Evolutionary conservation across 1,284 basidiomycete species (phyloP), one percentile per base, ranked within the genome.

Genomic region (Macrocystidia cucumis): DNA sequence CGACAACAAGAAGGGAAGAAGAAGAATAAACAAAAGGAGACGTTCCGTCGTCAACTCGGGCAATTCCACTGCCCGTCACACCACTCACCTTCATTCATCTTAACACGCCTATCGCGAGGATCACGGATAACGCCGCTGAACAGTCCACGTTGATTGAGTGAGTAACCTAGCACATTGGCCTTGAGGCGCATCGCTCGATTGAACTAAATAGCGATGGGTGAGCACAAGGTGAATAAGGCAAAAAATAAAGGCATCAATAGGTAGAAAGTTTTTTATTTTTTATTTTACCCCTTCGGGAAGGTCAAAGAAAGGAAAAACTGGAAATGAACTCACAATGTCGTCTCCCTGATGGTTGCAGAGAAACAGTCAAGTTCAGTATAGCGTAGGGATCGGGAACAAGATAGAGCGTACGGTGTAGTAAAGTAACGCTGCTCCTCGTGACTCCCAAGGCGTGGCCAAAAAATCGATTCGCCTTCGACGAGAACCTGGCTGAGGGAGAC

Each of bases 161-260:
- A 85, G 57, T 81, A 91, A 0, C 90, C 90, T 54, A 83, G 72
- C 40, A 72, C 77, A 43, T 75, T 74, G 2, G 91, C 91, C 56
- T 91, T 91, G 45, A 85, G 57, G 11, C 91, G 76, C 54, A 95
- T 78, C 3, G 83, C 82, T 7, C 91, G 79, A 56, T 95, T 96
- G 60, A 95, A 95, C 87, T 91, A 50, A 9, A 52, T 26, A 20
- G 24, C 37, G 25, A 31, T 34, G 20, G 21, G 32, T 25, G 30
- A 32, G 27, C 20, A 21, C 9, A 17, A 18, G 27, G 14, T 27
- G 12, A 24, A n/a, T 12, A 13, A 40, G 18, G 25, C 6, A 37
- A 20, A 32, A 37, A 17, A 29, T 19, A 32, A 31, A 17, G 58
- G 76, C 49, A 50, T 88, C 88, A 35, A 91, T 84, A n/a, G n/a